Percentiles rank a stretch among this genome's conserved stretches.
phyloP scores from a whole-genome alignment of 306 rosid species.

The Cucumis melo region DNA sequence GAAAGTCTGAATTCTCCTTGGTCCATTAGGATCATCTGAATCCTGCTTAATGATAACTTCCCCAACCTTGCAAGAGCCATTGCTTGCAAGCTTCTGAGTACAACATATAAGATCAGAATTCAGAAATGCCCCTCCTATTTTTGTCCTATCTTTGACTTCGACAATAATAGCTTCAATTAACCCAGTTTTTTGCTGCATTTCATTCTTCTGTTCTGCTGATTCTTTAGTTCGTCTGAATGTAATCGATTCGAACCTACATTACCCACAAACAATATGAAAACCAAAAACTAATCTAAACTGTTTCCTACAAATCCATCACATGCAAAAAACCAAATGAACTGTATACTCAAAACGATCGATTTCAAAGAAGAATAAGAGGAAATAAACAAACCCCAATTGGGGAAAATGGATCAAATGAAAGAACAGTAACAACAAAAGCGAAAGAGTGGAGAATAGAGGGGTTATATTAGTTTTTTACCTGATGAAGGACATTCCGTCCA shows the following conservation, averaged over 20 bases:
- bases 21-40: constrained; percentile 29
- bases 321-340: neutral
- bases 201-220: constrained; percentile 26
- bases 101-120: constrained; percentile 60
- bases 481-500: constrained; percentile 52
- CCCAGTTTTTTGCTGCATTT: constrained; percentile 69
- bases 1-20: constrained; percentile 47
- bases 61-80: constrained; percentile 41
- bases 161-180: constrained; percentile 67
- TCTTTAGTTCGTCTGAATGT: constrained; percentile 50
- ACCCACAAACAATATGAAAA: neutral
- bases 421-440: neutral
- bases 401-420: neutral
- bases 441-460: neutral
- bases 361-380: neutral
- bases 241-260: constrained; percentile 51
- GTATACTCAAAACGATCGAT: neutral
- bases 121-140: constrained; percentile 54
- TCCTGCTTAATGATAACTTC: constrained; percentile 58
- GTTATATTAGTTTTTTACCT: constrained; percentile 17
- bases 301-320: neutral
- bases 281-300: neutral
- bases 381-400: neutral
- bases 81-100: constrained; percentile 20
- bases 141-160: constrained; percentile 55